Evolutionary conservation across 2,329 filamentous ascomycete genomes (phyloP), one percentile per base, ranked within the genome.

Genomic region (Colletotrichum truncatum): DNA sequence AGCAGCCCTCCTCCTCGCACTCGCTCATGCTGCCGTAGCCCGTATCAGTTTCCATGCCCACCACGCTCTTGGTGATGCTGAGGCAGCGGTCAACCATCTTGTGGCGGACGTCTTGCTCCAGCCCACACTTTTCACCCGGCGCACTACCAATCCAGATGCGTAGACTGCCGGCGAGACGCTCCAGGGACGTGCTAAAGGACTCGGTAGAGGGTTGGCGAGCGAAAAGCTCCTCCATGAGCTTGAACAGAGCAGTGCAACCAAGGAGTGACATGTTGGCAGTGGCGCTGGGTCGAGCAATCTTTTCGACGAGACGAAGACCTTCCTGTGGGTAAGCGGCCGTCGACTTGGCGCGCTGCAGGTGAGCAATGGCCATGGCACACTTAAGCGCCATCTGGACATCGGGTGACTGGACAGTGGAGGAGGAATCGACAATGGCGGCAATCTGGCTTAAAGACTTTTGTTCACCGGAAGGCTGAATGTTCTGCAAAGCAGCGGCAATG

Each of bases 21-120:
- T 87, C 85, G 64, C 81, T 84, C 81, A 87, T 85, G 67, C 82
- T 88, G 49, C 81, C 86, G 73, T 89, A 89, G 7, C 87, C 87
- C 2, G 84, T 83, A 69, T 90, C 88, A 11, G 79, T 76, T 62
- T 88, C 84, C 83, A 90, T 89, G 8, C 87, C 87, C 7, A 89
- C 82, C 36, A 87, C 77, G 52, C 78, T 82, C 72, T 86, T 87
- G 12, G 84, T 87, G 34, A 90, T 82, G 10, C 75, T 71, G 16
- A 90, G 74, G 66, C 87, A 90, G 54, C 82, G 80, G 52, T 86
- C 81, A 4, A 90, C 83, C 69, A 89, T 82, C 67, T 80, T 79
- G 60, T 81, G 80, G 62, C 86, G 83, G n/a, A 87, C 75, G 12
- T 82, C 79, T 2, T 78, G 77, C 16, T 81, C 78, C n/a, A 90